Base-by-base conservation (phyloP, 2,329 filamentous ascomycete genomes). In the Aspergillus hortae region DNA sequence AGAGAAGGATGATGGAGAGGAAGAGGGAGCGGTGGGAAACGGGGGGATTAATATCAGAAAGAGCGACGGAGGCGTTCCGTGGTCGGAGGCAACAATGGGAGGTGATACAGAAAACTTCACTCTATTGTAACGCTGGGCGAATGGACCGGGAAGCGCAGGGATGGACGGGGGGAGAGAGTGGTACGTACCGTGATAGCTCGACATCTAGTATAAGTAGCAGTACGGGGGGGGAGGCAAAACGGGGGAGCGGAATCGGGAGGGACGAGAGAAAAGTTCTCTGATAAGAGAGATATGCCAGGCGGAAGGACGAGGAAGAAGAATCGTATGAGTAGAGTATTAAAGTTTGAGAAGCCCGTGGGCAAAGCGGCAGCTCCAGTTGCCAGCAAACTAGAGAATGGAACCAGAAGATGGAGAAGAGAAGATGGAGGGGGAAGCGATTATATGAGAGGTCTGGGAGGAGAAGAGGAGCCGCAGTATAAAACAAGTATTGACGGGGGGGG, bases 11-110 rank as follows among this genome's bases (percentile, higher is more conserved):
- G 35, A 38, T 38, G 40, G 19, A 10, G 40, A 12, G 23, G 6
- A 19, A 10, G 40, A 21, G 23, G 41, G 41, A 44, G 38, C 41
- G 23, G 23, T 30, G 23, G 42, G 43, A 33, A 35, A 44, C 12
- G 21, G 40, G 35, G 35, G 11, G 32, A 11, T 14, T 43, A 21
- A 42, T 49, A 46, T 48, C 49, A 57, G 58, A 55, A 62, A 56
- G 54, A 55, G 55, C 51, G 57, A 58, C 60, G 61, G 58, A 63
- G 53, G 49, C 56, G 59, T 52, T 44, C 58, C 56, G 49, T 42
- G 50, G 53, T 53, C 49, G 48, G 51, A 47, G 56, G 44, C 60
- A 55, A 56, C 44, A 50, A 53, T 35, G 49, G 49, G 44, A 51
- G 49, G 61, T 65, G 56, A 60, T 56, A 65, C 61, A 56, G 49